phyloP scores from a whole-genome alignment of 768 basidiomycete genomes.

The Nevesoporus exiguus region DNA sequence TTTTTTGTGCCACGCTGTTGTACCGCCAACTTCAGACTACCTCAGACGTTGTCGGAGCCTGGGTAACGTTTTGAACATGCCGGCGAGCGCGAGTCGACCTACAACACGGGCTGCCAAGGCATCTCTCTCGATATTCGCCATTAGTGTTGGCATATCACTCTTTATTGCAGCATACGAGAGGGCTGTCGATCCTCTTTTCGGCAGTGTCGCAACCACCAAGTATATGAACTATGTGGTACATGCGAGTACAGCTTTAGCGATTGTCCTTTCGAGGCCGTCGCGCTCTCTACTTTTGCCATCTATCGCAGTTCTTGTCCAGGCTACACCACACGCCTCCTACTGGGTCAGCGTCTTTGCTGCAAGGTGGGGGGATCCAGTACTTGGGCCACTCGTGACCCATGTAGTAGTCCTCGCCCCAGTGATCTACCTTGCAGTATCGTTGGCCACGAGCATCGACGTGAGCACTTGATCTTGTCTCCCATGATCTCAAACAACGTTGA shows the following conservation, averaged over 20 bases:
- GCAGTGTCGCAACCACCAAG: conserved; percentile 49
- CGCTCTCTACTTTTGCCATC: conserved; percentile 23
- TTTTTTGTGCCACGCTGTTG: no score
- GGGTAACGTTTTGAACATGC: no score
- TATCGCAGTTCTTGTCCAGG: conserved; percentile 40
- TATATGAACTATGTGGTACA: conserved; percentile 43
- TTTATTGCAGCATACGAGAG: conserved; percentile 60
- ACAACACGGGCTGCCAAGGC: no score
- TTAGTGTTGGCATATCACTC: conserved; percentile 45
- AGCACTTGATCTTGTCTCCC: conserved; percentile 15
- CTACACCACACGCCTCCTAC: conserved; percentile 62
- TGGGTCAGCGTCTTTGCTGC: conserved; percentile 61
- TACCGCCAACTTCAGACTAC: no score
- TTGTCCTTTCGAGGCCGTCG: conserved; percentile 31
- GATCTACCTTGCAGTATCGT: conserved; percentile 46
- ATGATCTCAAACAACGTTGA: background rate
- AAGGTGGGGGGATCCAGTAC: conserved; percentile 46
- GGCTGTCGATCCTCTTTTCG: conserved; percentile 67
- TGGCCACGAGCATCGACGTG: conserved; percentile 42
- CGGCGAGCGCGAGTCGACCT: no score
- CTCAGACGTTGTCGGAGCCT: no score
- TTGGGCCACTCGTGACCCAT: conserved; percentile 62
- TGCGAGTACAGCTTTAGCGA: conserved; percentile 34
- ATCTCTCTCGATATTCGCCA: conserved; percentile 25
- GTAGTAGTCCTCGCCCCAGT: conserved; percentile 53